phyloP scores from a whole-genome alignment of 2,329 filamentous ascomycete species.

The Penicillium oxalicum region DNA sequence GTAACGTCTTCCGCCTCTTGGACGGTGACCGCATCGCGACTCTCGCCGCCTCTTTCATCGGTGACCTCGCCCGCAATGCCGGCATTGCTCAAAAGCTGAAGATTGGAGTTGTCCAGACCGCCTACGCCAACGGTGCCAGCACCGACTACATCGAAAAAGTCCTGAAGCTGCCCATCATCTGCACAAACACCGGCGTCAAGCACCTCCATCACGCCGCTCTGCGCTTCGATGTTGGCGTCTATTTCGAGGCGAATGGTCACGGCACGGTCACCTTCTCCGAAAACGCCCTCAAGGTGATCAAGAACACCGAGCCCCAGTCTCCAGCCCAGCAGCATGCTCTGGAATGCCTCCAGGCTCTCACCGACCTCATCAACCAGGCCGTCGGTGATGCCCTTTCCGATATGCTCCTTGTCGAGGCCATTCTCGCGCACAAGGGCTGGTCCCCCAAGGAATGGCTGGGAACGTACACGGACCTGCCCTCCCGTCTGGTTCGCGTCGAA shows the following conservation, averaged over 20 bases:
- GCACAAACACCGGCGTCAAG: conserved; percentile 94
- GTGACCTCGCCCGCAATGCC: conserved; percentile 74
- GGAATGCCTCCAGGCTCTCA: conserved; percentile 73
- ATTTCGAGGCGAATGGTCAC: conserved; percentile 98
- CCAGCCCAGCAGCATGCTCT: conserved; percentile 87
- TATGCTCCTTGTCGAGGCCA: conserved; percentile 90
- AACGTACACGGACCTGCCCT: conserved; percentile 90
- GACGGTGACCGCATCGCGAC: conserved; percentile 97
- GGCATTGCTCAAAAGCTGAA: conserved; percentile 74
- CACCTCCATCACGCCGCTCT: conserved; percentile 95
- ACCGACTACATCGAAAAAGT: conserved; percentile 87
- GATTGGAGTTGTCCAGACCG: conserved; percentile 93
- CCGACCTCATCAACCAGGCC: conserved; percentile 94
- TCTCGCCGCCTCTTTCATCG: conserved; percentile 87
- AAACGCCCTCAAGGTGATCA: conserved; percentile 72
- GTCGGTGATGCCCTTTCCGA: conserved; percentile 95
- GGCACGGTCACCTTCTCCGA: conserved; percentile 93
- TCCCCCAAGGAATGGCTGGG: conserved; percentile 82
- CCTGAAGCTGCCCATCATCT: conserved; percentile 81
- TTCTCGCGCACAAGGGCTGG: conserved; percentile 93
- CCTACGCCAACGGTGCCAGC: conserved; percentile 93
- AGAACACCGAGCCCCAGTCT: conserved; percentile 74
- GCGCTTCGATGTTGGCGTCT: conserved; percentile 91
- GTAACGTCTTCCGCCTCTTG: conserved; percentile 80
- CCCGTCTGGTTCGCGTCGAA: conserved; percentile 87